Conservation (phyloP, 1,284 basidiomycete genomes). For the Naganishia liquefaciens region DNA sequence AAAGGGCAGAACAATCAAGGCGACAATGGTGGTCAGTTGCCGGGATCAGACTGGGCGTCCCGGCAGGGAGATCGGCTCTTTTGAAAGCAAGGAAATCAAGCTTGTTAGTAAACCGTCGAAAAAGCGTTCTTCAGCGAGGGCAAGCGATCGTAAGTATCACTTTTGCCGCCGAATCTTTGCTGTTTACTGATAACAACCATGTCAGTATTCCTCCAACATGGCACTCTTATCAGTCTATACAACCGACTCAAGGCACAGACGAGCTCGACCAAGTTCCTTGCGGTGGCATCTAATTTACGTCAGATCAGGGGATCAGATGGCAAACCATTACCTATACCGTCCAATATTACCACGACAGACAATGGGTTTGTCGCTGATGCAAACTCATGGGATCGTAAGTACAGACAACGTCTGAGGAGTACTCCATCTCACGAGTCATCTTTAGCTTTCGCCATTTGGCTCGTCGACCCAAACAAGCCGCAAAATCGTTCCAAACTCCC, state of each 20-base stretch:
- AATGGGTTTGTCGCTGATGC: constrained; percentile 55
- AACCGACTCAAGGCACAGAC: constrained; percentile 90
- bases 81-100: constrained; percentile 89
- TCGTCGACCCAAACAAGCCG: constrained; percentile 67
- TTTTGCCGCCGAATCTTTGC: constrained; percentile 33
- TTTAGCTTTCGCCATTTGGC: constrained; percentile 81
- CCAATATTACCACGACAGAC: constrained; percentile 31
- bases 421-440: neutral
- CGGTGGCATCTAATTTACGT: constrained; percentile 84
- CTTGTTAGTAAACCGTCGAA: constrained; percentile 96
- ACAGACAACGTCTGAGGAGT: neutral
- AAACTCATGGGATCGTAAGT: constrained; percentile 60
- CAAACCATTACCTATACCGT: constrained; percentile 70
- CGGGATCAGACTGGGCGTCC: constrained; percentile 7
- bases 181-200: constrained; percentile 22
- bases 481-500: constrained; percentile 66
- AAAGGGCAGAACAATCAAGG: constrained; percentile 75
- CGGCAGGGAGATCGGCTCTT: constrained; percentile 67
- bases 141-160: constrained; percentile 74
- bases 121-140: constrained; percentile 90
- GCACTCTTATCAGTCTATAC: constrained; percentile 91
- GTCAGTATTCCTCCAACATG: constrained; percentile 89
- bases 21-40: constrained; percentile 60
- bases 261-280: constrained; percentile 92
- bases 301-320: constrained; percentile 89